phyloP scores from a whole-genome alignment of 2,329 filamentous ascomycete genomes.

The Lecanicillium sp. region DNA sequence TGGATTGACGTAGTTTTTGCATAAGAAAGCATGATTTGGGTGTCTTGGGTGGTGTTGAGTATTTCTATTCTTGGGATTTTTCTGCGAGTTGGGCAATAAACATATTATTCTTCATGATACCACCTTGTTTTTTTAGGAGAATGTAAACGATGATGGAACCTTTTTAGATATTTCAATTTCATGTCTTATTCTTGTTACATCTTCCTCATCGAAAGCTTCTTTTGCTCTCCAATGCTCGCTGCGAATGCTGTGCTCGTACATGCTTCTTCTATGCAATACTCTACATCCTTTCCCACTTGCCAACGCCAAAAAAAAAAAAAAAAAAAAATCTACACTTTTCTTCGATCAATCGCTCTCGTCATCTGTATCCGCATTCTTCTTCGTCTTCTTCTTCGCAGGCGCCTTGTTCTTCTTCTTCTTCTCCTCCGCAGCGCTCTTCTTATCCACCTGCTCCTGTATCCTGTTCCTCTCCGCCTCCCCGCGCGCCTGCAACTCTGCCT shows the following conservation, averaged over 20 bases:
- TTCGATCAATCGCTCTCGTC: constrained; percentile 27
- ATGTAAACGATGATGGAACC: too few relatives aligned
- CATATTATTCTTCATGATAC: constrained; percentile 6
- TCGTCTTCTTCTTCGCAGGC: constrained; percentile 31
- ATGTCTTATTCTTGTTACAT: too few relatives aligned
- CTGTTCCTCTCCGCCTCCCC: constrained; percentile 68
- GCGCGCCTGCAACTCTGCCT: constrained; percentile 57
- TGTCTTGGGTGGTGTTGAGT: too few relatives aligned
- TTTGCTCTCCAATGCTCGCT: too few relatives aligned
- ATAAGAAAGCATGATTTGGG: constrained; percentile 5
- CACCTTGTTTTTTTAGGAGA: not conserved
- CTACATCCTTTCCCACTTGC: too few relatives aligned
- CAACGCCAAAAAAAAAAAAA: too few relatives aligned
- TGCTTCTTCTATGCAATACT: not conserved
- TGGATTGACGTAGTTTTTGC: constrained; percentile 1
- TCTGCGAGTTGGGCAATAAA: not conserved
- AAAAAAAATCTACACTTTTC: not conserved
- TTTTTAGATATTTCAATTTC: too few relatives aligned
- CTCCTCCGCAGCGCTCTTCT: constrained; percentile 47
- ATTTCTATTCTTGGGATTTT: not conserved
- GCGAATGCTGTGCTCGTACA: not conserved
- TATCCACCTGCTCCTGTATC: constrained; percentile 72
- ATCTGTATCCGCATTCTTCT: constrained; percentile 28
- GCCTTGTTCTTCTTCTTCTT: constrained; percentile 44
- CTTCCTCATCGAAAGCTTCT: too few relatives aligned